Conservation (phyloP, 2,329 filamentous ascomycete genomes). For the Ceratocystis variospora region DNA sequence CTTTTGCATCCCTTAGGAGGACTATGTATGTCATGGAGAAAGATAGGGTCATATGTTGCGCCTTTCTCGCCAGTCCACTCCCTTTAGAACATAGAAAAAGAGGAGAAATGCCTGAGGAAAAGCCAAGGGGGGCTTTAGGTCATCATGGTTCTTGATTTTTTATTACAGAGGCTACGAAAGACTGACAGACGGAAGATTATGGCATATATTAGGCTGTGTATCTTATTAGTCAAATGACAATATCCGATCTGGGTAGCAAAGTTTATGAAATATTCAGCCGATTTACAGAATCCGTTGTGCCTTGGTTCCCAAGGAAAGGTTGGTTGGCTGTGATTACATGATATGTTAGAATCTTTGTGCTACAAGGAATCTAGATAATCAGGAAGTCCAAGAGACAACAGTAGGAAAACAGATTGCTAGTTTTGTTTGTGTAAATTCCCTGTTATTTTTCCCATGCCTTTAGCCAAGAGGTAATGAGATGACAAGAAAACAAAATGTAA, state of each 20-base stretch:
- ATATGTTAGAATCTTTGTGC: background rate
- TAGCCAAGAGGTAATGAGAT: background rate
- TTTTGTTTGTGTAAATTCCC: background rate
- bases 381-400: background rate
- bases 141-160: constrained; percentile 1
- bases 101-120: background rate
- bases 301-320: background rate
- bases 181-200: constrained; percentile 6
- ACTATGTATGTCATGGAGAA: background rate
- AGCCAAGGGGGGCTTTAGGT: background rate
- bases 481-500: background rate
- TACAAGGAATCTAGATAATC: background rate
- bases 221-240: constrained; percentile 12
- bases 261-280: background rate
- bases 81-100: constrained; percentile 7
- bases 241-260: constrained; percentile 5
- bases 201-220: constrained; percentile 13
- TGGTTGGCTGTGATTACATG: background rate
- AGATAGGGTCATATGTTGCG: background rate
- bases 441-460: background rate
- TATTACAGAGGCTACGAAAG: constrained; percentile 8
- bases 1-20: constrained; percentile 5
- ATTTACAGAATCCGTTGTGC: background rate
- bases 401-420: background rate
- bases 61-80: background rate